A percentile compares a stretch with the other conserved stretches of the same genome.
phyloP scores from a whole-genome alignment of 768 basidiomycete genomes.

The Lactarius tabidus region DNA sequence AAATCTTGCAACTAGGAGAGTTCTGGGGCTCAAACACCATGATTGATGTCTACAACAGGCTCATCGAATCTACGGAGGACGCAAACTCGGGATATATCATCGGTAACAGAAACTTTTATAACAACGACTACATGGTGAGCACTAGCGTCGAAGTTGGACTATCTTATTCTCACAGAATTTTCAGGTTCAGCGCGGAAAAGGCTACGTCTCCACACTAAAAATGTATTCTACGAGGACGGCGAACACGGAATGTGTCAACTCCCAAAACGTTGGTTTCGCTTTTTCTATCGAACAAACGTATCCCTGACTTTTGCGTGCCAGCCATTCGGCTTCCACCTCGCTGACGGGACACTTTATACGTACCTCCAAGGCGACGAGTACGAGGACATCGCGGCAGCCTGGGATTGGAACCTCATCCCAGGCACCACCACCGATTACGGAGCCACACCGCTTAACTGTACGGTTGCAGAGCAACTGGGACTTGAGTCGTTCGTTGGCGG shows the following conservation, averaged over 20 bases:
- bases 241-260: slow-evolving; percentile 35
- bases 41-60: slow-evolving; percentile 18
- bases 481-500: slow-evolving; percentile 62
- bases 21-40: slow-evolving; percentile 28
- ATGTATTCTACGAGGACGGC: slow-evolving; percentile 34
- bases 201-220: slow-evolving; percentile 34
- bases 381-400: slow-evolving; percentile 64
- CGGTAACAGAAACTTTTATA: slow-evolving; percentile 35
- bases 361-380: slow-evolving; percentile 66
- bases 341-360: slow-evolving; percentile 61
- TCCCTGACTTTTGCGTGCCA: slow-evolving; percentile 3
- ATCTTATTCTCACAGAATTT: neutral
- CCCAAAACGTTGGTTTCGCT: slow-evolving; percentile 28
- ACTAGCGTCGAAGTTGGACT: neutral
- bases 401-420: slow-evolving; percentile 79
- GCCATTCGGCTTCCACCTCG: slow-evolving; percentile 50
- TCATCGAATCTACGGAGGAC: slow-evolving; percentile 24
- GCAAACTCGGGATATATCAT: slow-evolving; percentile 31
- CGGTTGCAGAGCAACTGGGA: slow-evolving; percentile 41
- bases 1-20: slow-evolving; percentile 31
- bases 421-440: slow-evolving; percentile 65
- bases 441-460: slow-evolving; percentile 50
- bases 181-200: slow-evolving; percentile 35
- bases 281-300: neutral
- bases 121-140: slow-evolving; percentile 36